Evolutionary conservation across 768 basidiomycete species (phyloP), one percentile per base, ranked within the genome.

Genomic region (Mycena vulgaris): DNA sequence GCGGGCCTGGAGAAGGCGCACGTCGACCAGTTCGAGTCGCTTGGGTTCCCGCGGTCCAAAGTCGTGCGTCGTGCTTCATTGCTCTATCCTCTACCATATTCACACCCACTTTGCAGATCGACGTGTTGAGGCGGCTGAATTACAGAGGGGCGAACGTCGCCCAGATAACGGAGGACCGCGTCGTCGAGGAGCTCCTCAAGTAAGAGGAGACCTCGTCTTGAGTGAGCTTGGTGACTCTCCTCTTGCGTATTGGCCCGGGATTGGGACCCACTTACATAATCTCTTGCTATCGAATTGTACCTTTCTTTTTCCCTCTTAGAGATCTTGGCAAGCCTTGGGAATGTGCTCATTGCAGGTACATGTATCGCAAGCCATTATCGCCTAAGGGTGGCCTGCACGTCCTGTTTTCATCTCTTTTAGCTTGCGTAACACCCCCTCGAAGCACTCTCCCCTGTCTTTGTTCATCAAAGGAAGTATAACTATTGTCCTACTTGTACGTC

Each of bases 181-280:
- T 96, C 47, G 92, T 97, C 28, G 94, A 96, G 81, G 94, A 95
- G 82, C 85, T 96, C 71, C 83, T 97, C 82, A 93, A 93, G 78
- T 84, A 77, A 80, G 66, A 63, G 58, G 25, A 30, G 37, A 40
- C 37, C 25, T 58, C 19, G 19, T 30, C 3, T 17, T 5, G 17
- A 53, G 30, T 5, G 13, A 17, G 19, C 9, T 21, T 17, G 30
- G 23, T n/a, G 19, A 11, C 6, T 11, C 30, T 16, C 13, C 16
- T 51, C 21, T 62, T 42, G 40, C 10, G n/a, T 37, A 10, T 25
- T 27, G 47, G 14, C 14, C 8, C 8, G 14, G 45, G 21, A 21
- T n/a, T 11, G 42, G 8, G 39, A 8, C 14, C 10, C 39, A 39
- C 39, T 3, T 39, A 39, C 39, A 39, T 39, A 23, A 28, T 39